phyloP scores from a whole-genome alignment of 2,329 filamentous ascomycete genomes.

The Stenocarpella maydis region DNA sequence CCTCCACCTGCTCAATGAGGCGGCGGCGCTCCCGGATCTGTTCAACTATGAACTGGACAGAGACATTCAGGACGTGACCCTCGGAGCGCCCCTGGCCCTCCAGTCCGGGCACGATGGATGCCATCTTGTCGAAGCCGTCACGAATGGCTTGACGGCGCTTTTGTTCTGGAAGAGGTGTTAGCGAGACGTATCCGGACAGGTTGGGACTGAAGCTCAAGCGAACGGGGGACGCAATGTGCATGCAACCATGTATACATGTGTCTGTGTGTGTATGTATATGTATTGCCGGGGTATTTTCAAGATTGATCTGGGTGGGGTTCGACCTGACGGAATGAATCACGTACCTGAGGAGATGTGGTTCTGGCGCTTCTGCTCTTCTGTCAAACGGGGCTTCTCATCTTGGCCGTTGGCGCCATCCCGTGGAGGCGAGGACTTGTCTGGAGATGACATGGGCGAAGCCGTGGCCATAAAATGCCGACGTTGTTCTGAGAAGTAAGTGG shows the following conservation, averaged over 20 bases:
- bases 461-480: not conserved
- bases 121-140: conserved; percentile 83
- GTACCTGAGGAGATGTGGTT: conserved; percentile 49
- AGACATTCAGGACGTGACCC: conserved; percentile 79
- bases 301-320: not conserved
- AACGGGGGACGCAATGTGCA: not conserved
- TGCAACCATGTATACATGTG: not conserved
- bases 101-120: conserved; percentile 81
- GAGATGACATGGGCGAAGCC: conserved; percentile 17
- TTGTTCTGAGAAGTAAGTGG: not conserved
- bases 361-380: conserved; percentile 50
- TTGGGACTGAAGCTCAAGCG: not conserved
- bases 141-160: conserved; percentile 69
- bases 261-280: not conserved
- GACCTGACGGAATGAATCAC: not conserved
- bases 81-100: conserved; percentile 87
- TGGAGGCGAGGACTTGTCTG: conserved; percentile 21
- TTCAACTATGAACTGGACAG: conserved; percentile 70
- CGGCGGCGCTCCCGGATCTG: conserved; percentile 66
- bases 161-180: conserved; percentile 42
- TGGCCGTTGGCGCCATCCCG: conserved; percentile 20
- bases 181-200: no score
- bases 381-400: conserved; percentile 46
- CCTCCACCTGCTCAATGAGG: conserved; percentile 67
- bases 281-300: not conserved